Evolutionary conservation across 1,284 basidiomycete genomes (phyloP).

Genomic region (Trichosporon inkin): DNA sequence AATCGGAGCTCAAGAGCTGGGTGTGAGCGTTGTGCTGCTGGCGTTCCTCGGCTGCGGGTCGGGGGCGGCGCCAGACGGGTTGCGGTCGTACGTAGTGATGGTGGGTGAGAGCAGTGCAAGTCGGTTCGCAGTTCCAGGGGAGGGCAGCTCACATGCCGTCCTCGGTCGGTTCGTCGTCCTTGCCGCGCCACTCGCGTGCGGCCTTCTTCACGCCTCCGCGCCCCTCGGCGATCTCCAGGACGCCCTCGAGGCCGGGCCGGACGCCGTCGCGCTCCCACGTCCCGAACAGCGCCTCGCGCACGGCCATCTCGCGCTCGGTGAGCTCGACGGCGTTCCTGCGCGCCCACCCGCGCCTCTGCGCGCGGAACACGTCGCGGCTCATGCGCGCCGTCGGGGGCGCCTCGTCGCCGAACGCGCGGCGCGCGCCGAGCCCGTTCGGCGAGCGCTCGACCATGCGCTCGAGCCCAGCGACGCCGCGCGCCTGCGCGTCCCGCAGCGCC

Average conservation of each 20-base stretch:
- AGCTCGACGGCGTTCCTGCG: slow-evolving; percentile 11
- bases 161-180: slow-evolving; percentile 20
- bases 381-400: slow-evolving; percentile 2
- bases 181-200: slow-evolving; percentile 30
- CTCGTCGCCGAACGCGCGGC: slow-evolving; percentile 10
- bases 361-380: slow-evolving; percentile 13
- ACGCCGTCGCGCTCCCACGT: slow-evolving; percentile 34
- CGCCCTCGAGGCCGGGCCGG: slow-evolving; percentile 37
- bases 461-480: slow-evolving; percentile 7
- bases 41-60: no score
- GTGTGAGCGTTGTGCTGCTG: not conserved
- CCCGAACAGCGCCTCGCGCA: slow-evolving; percentile 44
- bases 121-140: no score
- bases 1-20: not conserved
- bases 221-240: slow-evolving; percentile 37
- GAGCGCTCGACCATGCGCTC: slow-evolving; percentile 21
- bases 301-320: slow-evolving; percentile 35
- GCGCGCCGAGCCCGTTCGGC: slow-evolving; percentile 14
- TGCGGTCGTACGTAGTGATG: not conserved
- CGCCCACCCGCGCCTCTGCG: not conserved
- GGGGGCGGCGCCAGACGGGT: no score
- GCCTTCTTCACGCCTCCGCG: slow-evolving; percentile 29
- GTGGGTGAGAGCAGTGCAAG: not conserved
- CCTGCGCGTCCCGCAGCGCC: not conserved
- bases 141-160: slow-evolving; percentile 12